Evolutionary conservation across 1,139 yeast species (phyloP).

Genomic region (Zygotorulaspora mrakii): DNA sequence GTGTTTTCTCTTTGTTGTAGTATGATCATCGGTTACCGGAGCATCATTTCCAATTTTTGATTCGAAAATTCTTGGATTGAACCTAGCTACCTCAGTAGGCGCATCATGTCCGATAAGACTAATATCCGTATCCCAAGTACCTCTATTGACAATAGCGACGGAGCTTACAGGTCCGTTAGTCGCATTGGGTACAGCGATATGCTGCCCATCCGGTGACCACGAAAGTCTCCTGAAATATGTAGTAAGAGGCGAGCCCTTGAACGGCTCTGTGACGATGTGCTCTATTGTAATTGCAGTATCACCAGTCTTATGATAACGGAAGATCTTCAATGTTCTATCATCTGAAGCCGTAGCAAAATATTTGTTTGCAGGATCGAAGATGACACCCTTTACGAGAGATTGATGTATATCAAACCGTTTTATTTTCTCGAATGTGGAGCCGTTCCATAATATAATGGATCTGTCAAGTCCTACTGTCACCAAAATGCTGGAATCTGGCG

Average conservation of each 20-base stretch:
- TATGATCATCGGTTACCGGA: slow-evolving; percentile 17
- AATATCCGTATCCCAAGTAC: slow-evolving; percentile 86
- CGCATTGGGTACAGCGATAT: slow-evolving; percentile 94
- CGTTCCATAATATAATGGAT: slow-evolving; percentile 90
- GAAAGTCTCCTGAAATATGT: slow-evolving; percentile 88
- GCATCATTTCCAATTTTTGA: slow-evolving; percentile 18
- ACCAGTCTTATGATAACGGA: slow-evolving; percentile 75
- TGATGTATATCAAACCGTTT: slow-evolving; percentile 90
- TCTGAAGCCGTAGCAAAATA: slow-evolving; percentile 96
- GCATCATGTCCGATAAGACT: slow-evolving; percentile 93
- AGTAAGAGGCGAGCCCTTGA: slow-evolving; percentile 82
- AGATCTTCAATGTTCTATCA: slow-evolving; percentile 84
- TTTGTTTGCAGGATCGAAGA: slow-evolving; percentile 96
- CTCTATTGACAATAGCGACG: slow-evolving; percentile 82
- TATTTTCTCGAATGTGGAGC: slow-evolving; percentile 82
- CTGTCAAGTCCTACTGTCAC: slow-evolving; percentile 94
- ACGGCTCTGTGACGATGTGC: slow-evolving; percentile 77
- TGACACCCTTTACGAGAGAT: slow-evolving; percentile 92
- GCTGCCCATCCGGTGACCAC: slow-evolving; percentile 98
- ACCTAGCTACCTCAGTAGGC: slow-evolving; percentile 90
- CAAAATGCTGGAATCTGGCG: slow-evolving; percentile 84
- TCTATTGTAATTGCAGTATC: slow-evolving; percentile 85
- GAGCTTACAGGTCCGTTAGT: slow-evolving; percentile 95
- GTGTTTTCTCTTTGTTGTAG: slow-evolving; percentile 29
- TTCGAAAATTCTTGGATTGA: slow-evolving; percentile 69